Evolutionary conservation across 1,284 basidiomycete genomes (phyloP).

Genomic region (Trametes hirsuta): DNA sequence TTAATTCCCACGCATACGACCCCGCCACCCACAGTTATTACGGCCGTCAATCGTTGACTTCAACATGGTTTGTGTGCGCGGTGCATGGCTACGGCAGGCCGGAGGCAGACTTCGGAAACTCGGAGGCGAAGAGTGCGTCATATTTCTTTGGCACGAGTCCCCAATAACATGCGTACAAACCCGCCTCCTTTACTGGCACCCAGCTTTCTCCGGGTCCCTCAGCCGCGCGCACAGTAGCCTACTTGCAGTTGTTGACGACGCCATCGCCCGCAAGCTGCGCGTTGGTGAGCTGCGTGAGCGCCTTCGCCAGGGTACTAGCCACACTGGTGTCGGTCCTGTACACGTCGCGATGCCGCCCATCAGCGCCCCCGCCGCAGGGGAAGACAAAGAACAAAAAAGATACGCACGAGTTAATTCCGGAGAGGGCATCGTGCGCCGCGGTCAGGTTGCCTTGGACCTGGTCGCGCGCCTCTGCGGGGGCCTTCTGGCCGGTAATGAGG

Average conservation of each 20-base stretch:
- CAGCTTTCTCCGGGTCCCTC: neutral
- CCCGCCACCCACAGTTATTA: too few species aligned
- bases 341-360: neutral
- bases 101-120: neutral
- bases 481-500: conserved; percentile 37
- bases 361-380: neutral
- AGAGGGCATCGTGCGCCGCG: conserved; percentile 36
- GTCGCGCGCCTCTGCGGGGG: conserved; percentile 40
- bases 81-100: too few species aligned
- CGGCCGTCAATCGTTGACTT: too few species aligned
- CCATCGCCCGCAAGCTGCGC: conserved; percentile 26
- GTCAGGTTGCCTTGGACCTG: conserved; percentile 38
- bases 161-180: neutral
- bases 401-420: conserved; percentile 38
- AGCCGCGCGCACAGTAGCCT: neutral
- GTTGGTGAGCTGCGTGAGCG: conserved; percentile 20
- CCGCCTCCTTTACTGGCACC: neutral
- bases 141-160: neutral
- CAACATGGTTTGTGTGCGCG: too few species aligned
- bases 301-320: conserved; percentile 21
- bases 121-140: neutral
- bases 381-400: neutral
- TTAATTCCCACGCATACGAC: too few species aligned
- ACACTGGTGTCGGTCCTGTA: conserved; percentile 24
- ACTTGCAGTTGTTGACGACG: conserved; percentile 32